Conservation (phyloP, 345 rosid species). For the Pugionium cornutum region DNA sequence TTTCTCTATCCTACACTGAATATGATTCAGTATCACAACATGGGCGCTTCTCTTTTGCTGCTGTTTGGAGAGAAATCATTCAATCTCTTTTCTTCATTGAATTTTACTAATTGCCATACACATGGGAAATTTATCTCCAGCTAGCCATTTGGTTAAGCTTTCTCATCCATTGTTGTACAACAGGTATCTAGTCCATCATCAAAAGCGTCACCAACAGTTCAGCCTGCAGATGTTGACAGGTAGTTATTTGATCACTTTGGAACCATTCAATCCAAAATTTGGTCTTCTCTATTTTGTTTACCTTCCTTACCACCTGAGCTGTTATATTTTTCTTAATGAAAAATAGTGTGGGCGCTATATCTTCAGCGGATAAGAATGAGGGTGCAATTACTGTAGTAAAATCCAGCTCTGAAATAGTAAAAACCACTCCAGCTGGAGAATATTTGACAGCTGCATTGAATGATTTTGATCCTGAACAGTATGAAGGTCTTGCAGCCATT, state of each 20-base stretch:
- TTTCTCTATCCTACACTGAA: slow-evolving; percentile 13
- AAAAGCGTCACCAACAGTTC: slow-evolving; percentile 55
- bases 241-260: slow-evolving; percentile 35
- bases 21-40: slow-evolving; percentile 15
- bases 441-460: slow-evolving; percentile 89
- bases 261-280: slow-evolving; percentile 12
- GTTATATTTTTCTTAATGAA: slow-evolving; percentile 49
- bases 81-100: slow-evolving; percentile 1
- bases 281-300: slow-evolving; percentile 6
- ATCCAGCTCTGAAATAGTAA: slow-evolving; percentile 58
- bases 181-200: slow-evolving; percentile 77
- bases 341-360: slow-evolving; percentile 44
- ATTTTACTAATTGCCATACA: slow-evolving; percentile 10
- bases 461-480: slow-evolving; percentile 92
- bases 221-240: slow-evolving; percentile 57
- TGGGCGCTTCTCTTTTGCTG: slow-evolving; percentile 11
- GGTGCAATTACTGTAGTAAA: slow-evolving; percentile 70
- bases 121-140: slow-evolving; percentile 6
- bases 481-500: slow-evolving; percentile 94
- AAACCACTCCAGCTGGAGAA: slow-evolving; percentile 96
- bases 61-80: slow-evolving; percentile 3
- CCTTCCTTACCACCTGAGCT: slow-evolving; percentile 17
- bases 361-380: slow-evolving; percentile 41
- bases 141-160: slow-evolving; percentile 22
- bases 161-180: slow-evolving; percentile 29